Percentiles rank a stretch among this genome's conserved stretches.
phyloP scores from a whole-genome alignment of 2,329 filamentous ascomycete genomes.

The Colletotrichum musicola region DNA sequence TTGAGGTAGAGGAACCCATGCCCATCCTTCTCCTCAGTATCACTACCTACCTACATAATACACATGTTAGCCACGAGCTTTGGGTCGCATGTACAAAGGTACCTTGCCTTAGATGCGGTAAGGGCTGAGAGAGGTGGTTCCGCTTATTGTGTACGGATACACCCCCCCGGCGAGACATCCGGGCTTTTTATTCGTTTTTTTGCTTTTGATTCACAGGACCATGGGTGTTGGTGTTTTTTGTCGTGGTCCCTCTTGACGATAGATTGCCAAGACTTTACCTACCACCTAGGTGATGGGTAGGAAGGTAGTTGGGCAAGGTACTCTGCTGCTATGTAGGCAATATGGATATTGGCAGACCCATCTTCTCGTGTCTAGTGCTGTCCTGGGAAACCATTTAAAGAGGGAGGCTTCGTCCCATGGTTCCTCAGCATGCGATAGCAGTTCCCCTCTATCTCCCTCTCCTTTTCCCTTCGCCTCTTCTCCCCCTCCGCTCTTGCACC shows the following conservation, averaged over 20 bases:
- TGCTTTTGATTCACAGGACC: neutral
- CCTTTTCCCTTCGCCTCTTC: neutral
- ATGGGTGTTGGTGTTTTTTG: neutral
- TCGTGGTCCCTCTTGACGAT: neutral
- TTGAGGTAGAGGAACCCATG: no score
- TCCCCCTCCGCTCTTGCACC: slow-evolving; percentile 7
- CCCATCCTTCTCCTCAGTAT: no score
- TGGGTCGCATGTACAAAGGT: neutral
- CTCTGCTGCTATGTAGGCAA: no score
- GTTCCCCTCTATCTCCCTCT: neutral
- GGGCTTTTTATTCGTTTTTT: slow-evolving; percentile 3
- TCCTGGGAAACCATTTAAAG: slow-evolving; percentile 24
- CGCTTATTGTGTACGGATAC: neutral
- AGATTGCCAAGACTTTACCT: slow-evolving; percentile 28
- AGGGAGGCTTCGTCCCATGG: slow-evolving; percentile 4
- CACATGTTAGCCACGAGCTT: neutral
- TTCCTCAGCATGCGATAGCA: neutral
- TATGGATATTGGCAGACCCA: neutral
- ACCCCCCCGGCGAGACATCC: slow-evolving; percentile 21
- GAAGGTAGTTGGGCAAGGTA: neutral
- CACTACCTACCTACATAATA: no score
- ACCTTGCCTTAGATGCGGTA: neutral
- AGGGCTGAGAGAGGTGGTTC: neutral
- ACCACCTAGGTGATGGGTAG: neutral
- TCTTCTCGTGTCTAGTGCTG: neutral